These are phyloP conservation scores for Euphorbia peplus DNA, from an alignment of 345 rosid genomes.

Conservation along the genomic window DNA sequence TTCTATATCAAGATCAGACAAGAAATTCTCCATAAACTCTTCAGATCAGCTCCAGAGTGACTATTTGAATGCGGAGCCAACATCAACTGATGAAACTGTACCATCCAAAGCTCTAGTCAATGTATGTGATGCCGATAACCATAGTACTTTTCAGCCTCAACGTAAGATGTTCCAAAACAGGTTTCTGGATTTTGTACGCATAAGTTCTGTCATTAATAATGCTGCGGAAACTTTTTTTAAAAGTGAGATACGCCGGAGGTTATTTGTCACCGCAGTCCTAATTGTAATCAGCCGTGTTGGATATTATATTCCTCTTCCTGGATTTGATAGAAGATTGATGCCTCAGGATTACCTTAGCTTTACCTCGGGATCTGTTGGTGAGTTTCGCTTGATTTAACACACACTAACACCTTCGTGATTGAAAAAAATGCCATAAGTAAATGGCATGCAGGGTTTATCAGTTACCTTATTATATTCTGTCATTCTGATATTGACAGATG, in stretches of 20 bases:
- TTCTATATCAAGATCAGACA: slow-evolving; percentile 19
- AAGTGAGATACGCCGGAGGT: slow-evolving; percentile 89
- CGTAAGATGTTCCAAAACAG: slow-evolving; percentile 66
- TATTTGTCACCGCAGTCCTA: slow-evolving; percentile 67
- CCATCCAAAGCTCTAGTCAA: slow-evolving; percentile 29
- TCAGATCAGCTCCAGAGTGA: slow-evolving; percentile 48
- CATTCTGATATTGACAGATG: slow-evolving; percentile 50
- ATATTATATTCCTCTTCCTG: slow-evolving; percentile 88
- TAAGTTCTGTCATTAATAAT: slow-evolving; percentile 64
- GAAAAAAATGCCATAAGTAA: neutral
- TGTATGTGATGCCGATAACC: slow-evolving; percentile 22
- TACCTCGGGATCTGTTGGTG: slow-evolving; percentile 85
- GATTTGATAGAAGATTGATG: slow-evolving; percentile 75
- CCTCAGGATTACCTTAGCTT: slow-evolving; percentile 92
- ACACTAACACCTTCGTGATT: neutral
- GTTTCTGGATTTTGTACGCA: slow-evolving; percentile 64
- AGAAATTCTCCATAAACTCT: slow-evolving; percentile 30
- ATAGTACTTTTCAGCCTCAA: slow-evolving; percentile 23
- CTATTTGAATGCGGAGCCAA: slow-evolving; percentile 31
- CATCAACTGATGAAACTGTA: slow-evolving; percentile 30
- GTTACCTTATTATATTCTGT: slow-evolving; percentile 9
- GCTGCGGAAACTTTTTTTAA: slow-evolving; percentile 80
- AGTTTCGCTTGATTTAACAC: slow-evolving; percentile 23
- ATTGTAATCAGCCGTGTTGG: slow-evolving; percentile 81
- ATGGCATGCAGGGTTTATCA: neutral